phyloP scores from a whole-genome alignment of 495 filamentous ascomycete genomes.

The Xylaria scruposa region DNA sequence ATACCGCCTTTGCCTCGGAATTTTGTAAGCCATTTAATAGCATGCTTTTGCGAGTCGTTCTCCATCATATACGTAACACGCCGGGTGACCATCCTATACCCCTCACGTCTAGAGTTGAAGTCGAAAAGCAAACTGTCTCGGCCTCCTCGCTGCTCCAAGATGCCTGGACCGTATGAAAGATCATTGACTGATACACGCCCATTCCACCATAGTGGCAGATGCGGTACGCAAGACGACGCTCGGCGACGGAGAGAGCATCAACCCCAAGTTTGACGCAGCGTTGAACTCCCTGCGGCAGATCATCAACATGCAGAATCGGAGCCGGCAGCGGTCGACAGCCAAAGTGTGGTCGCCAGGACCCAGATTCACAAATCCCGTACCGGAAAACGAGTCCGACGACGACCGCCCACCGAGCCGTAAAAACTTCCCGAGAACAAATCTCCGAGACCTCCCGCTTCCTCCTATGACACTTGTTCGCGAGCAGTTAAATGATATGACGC shows the following conservation, averaged over 20 bases:
- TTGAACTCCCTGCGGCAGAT: constrained; percentile 65
- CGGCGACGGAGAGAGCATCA: constrained; percentile 36
- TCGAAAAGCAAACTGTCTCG: background rate
- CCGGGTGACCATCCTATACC: background rate
- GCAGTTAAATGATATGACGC: constrained; percentile 56
- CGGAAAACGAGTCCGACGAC: constrained; percentile 13
- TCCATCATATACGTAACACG: background rate
- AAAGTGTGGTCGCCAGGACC: constrained; percentile 17
- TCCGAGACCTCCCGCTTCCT: constrained; percentile 62
- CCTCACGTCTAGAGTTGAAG: constrained; percentile 43
- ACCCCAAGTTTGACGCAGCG: constrained; percentile 61
- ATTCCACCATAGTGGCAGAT: constrained; percentile 34
- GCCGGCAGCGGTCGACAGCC: constrained; percentile 27
- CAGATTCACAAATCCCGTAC: constrained; percentile 17
- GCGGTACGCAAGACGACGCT: constrained; percentile 51
- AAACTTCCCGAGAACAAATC: constrained; percentile 46
- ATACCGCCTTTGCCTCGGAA: constrained; percentile 68
- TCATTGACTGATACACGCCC: background rate
- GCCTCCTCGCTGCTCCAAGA: too few species aligned
- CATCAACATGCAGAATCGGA: constrained; percentile 54
- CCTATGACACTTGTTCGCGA: constrained; percentile 58
- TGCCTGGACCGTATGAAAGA: background rate
- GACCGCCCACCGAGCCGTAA: constrained; percentile 28
- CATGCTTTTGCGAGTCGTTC: too few species aligned
- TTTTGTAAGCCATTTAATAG: constrained; percentile 42